A percentile compares a stretch with the other conserved stretches of the same genome.
phyloP scores from a whole-genome alignment of 768 basidiomycete species.

The Tephrocybe sp. region DNA sequence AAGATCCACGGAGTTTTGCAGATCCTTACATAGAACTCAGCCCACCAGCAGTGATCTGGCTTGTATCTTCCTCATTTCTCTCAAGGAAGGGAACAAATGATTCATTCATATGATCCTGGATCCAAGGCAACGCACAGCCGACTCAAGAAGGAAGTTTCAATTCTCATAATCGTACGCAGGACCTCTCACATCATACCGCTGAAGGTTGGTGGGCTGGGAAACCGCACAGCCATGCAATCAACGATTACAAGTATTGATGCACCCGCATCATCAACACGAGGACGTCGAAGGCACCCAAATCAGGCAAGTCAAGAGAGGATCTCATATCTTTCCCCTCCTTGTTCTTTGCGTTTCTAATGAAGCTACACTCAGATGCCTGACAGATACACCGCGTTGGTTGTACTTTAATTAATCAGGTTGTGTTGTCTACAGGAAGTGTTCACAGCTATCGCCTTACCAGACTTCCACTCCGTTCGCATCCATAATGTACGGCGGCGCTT shows the following conservation, averaged over 20 bases:
- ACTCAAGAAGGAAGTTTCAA: neutral
- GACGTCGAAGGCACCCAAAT: constrained; percentile 5
- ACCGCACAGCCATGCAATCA: constrained; percentile 18
- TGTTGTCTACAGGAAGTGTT: constrained; percentile 2
- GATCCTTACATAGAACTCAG: neutral
- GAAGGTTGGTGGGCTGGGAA: constrained; percentile 21
- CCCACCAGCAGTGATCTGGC: neutral
- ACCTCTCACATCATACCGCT: constrained; percentile 9
- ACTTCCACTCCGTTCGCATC: neutral
- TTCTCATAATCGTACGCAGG: constrained; percentile 6
- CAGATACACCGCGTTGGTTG: constrained; percentile 4
- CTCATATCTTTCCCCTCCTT: constrained; percentile 3
- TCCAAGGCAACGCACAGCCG: constrained; percentile 17
- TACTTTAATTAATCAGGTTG: constrained; percentile 17
- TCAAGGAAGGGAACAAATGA: neutral
- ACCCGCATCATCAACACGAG: constrained; percentile 15
- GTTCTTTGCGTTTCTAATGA: neutral
- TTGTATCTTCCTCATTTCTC: neutral
- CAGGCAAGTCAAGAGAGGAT: constrained; percentile 5
- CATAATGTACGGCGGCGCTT: neutral
- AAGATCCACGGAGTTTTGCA: neutral
- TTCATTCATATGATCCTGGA: neutral
- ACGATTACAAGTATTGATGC: constrained; percentile 4
- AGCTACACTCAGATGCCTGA: constrained; percentile 6
- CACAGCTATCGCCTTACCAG: neutral